These are phyloP conservation scores for Lasiosphaeria miniovina DNA, from an alignment of 495 filamentous ascomycete genomes.

Conservation along the genomic window DNA sequence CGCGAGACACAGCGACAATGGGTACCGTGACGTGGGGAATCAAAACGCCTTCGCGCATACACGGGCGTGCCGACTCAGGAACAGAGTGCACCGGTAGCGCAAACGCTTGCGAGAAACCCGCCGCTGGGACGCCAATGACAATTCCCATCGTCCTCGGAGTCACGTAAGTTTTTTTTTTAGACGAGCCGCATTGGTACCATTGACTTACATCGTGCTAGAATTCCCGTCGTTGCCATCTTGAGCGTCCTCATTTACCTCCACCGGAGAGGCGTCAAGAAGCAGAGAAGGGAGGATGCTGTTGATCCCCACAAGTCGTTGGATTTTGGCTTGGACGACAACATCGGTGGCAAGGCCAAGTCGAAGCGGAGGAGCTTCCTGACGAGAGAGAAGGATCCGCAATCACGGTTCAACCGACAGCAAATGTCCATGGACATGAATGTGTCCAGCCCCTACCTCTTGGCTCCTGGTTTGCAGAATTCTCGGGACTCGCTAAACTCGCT, in stretches of 20 bases:
- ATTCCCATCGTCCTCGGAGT: slow-evolving; percentile 77
- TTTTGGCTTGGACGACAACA: slow-evolving; percentile 70
- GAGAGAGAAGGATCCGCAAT: slow-evolving; percentile 47
- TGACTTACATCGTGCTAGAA: slow-evolving; percentile 47
- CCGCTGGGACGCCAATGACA: slow-evolving; percentile 55
- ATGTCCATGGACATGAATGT: slow-evolving; percentile 83
- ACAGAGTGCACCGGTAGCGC: slow-evolving; percentile 23
- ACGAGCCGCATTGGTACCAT: slow-evolving; percentile 18
- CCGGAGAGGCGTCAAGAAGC: slow-evolving; percentile 67
- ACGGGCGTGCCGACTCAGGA: slow-evolving; percentile 13
- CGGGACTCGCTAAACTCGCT: slow-evolving; percentile 82
- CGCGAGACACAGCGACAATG: slow-evolving; percentile 8
- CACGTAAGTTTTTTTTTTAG: slow-evolving; percentile 60
- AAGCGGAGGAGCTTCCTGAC: slow-evolving; percentile 48
- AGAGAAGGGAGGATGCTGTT: slow-evolving; percentile 73
- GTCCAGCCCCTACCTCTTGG: slow-evolving; percentile 84
- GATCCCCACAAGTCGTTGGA: slow-evolving; percentile 92
- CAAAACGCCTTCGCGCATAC: slow-evolving; percentile 20
- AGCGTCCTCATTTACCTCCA: slow-evolving; percentile 73
- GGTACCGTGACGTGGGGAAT: slow-evolving; percentile 16
- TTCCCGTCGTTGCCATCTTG: slow-evolving; percentile 69
- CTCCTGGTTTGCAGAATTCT: slow-evolving; percentile 72
- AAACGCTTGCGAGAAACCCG: slow-evolving; percentile 53
- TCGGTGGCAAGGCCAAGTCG: slow-evolving; percentile 27
- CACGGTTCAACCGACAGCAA: slow-evolving; percentile 66